Conservation (phyloP, 2,329 filamentous ascomycete genomes). For the Canariomyces notabilis region DNA sequence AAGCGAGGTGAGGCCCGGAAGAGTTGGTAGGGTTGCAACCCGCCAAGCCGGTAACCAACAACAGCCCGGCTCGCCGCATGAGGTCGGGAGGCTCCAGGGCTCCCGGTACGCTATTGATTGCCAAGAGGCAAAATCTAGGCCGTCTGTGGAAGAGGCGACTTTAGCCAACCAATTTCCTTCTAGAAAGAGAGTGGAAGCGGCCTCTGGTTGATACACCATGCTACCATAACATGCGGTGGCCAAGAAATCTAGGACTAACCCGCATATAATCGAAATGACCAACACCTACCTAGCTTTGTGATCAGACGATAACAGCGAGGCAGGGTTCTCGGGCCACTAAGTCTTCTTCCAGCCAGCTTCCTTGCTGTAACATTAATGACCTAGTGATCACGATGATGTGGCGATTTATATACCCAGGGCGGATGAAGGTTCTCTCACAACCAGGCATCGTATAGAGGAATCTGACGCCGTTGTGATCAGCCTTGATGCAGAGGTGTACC, state of each 20-base stretch:
- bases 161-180: no score
- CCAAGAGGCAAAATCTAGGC: slow-evolving; percentile 1
- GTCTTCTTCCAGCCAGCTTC: no score
- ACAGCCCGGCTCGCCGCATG: not conserved
- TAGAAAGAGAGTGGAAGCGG: not conserved
- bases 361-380: no score
- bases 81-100: not conserved
- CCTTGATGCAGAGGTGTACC: no score
- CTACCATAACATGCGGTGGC: not conserved
- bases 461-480: no score
- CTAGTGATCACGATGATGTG: no score
- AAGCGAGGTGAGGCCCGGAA: slow-evolving; percentile 1
- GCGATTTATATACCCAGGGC: no score
- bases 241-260: not conserved
- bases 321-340: no score
- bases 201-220: no score
- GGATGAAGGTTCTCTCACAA: no score
- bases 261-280: not conserved
- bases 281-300: not conserved
- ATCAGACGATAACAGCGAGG: no score
- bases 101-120: slow-evolving; percentile 7
- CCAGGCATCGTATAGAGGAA: no score
- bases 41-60: slow-evolving; percentile 1
- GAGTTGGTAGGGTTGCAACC: slow-evolving; percentile 7
- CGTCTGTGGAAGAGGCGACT: not conserved